These are phyloP conservation scores for Arabis hirsuta DNA, from an alignment of 345 rosid genomes.

Conservation along the genomic window DNA sequence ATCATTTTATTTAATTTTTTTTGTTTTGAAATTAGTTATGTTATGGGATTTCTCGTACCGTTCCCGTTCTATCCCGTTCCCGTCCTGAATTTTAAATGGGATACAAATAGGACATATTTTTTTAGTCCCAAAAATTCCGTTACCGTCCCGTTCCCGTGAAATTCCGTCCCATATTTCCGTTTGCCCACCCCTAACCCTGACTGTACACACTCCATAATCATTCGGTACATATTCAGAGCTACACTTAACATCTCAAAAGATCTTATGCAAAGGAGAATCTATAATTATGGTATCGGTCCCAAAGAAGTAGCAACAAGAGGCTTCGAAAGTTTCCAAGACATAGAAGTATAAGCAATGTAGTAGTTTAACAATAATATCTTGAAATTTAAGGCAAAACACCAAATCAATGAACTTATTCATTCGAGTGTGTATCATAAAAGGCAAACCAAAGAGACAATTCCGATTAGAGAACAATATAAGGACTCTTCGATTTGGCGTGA, in stretches of 20 bases:
- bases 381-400: conserved; percentile 16
- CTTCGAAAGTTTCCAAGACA: conserved; percentile 21
- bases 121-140: too few species aligned
- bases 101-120: too few species aligned
- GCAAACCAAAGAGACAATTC: background rate
- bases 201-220: background rate
- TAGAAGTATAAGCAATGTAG: too few species aligned
- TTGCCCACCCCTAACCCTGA: too few species aligned
- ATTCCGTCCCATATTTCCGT: too few species aligned
- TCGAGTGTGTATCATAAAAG: background rate
- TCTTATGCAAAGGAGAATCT: conserved; percentile 27
- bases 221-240: conserved; percentile 14
- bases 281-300: conserved; percentile 14
- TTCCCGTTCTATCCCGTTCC: too few species aligned
- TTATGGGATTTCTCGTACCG: too few species aligned
- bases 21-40: too few species aligned
- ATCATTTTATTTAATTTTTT: too few species aligned
- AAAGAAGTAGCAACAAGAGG: conserved; percentile 2
- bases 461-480: conserved; percentile 27
- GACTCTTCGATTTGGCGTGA: conserved; percentile 24
- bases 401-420: background rate
- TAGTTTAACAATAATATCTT: background rate
- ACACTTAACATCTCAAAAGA: conserved; percentile 30
- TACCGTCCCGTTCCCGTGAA: too few species aligned
- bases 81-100: too few species aligned